Evolutionary conservation across 306 rosid genomes (phyloP).

Genomic region (Abrus precatorius): DNA sequence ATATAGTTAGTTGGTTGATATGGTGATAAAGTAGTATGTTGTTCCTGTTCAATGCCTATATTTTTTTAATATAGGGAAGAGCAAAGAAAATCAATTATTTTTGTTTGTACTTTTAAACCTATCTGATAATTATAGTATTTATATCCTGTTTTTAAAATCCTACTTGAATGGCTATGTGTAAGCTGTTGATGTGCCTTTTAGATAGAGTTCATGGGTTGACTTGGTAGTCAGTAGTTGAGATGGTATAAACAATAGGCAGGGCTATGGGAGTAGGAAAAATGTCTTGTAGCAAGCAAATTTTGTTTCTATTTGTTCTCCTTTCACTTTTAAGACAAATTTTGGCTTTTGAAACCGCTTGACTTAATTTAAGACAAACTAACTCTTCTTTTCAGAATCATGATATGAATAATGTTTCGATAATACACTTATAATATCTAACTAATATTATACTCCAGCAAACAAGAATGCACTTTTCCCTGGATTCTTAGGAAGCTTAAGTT

Average conservation of each 20-base stretch:
- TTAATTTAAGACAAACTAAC: background rate
- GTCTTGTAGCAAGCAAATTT: background rate
- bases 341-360: conserved; percentile 18
- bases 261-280: conserved; percentile 15
- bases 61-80: conserved; percentile 29
- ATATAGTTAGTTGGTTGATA: conserved; percentile 39
- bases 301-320: conserved; percentile 4
- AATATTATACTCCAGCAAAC: background rate
- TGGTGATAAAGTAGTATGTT: conserved; percentile 37
- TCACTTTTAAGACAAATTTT: conserved; percentile 29
- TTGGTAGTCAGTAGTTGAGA: conserved; percentile 35
- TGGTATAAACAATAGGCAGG: conserved; percentile 35
- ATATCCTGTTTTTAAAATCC: conserved; percentile 27
- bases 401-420: conserved; percentile 22
- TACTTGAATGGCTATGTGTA: conserved; percentile 27
- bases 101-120: conserved; percentile 34
- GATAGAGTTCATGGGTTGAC: conserved; percentile 31
- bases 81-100: conserved; percentile 23
- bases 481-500: conserved; percentile 32
- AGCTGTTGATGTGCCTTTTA: conserved; percentile 41
- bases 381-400: conserved; percentile 17
- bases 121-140: conserved; percentile 3
- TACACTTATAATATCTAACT: background rate
- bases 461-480: conserved; percentile 34
- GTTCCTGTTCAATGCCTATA: conserved; percentile 23